Conservation (phyloP, 2,329 filamentous ascomycete species). For the Beauveria sp. region DNA sequence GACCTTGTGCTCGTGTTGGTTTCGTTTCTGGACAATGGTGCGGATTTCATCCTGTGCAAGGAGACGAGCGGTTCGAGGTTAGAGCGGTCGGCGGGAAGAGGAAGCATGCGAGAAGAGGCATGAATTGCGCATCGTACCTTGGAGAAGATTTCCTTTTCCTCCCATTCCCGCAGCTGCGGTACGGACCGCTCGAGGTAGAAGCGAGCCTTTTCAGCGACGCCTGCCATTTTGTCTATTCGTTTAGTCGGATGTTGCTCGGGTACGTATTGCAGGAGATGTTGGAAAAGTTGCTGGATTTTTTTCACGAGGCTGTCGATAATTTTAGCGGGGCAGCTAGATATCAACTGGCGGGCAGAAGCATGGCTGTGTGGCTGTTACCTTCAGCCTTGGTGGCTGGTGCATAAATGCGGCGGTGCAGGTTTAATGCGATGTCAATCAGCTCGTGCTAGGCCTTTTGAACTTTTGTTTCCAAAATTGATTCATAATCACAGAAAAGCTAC, state of each 20-base stretch:
- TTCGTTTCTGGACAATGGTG: constrained; percentile 81
- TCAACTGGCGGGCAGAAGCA: neutral
- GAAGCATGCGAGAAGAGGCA: too few relatives aligned
- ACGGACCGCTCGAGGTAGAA: constrained; percentile 91
- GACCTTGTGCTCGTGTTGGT: constrained; percentile 86
- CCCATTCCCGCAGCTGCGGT: constrained; percentile 85
- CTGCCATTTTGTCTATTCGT: constrained; percentile 52
- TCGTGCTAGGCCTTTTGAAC: too few relatives aligned
- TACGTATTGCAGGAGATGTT: neutral
- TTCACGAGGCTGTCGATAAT: constrained; percentile 18
- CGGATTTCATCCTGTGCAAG: constrained; percentile 70
- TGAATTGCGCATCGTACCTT: constrained; percentile 42
- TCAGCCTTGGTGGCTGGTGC: constrained; percentile 15
- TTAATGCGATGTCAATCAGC: neutral
- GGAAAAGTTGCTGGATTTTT: constrained; percentile 14
- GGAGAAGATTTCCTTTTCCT: constrained; percentile 84
- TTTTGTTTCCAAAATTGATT: too few relatives aligned
- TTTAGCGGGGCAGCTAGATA: constrained; percentile 17
- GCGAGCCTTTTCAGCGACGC: constrained; percentile 84
- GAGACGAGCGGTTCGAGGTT: neutral
- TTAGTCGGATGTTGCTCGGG: neutral
- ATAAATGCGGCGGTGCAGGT: neutral
- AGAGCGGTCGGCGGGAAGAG: neutral
- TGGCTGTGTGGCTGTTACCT: constrained; percentile 2
- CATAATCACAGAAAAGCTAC: too few relatives aligned